Evolutionary conservation across 805 yeast species (phyloP).

Genomic region (Metschnikowia baotianmanensis): DNA sequence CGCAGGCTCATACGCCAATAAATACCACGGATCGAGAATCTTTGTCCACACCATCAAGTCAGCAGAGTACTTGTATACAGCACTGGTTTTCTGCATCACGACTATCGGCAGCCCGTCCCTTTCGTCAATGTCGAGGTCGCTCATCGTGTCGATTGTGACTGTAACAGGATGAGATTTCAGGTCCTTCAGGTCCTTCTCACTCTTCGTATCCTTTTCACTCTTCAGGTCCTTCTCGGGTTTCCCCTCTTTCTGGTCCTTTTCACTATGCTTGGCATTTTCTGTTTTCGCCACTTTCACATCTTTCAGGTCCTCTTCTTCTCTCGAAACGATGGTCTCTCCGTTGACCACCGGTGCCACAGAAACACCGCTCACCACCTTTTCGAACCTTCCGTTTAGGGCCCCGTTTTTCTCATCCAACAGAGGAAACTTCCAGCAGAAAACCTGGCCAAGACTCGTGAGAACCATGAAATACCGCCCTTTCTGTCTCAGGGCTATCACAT

Average conservation of each 20-base stretch:
- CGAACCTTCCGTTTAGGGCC: conserved; percentile 20
- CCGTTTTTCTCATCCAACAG: no score
- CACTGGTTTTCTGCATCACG: conserved; percentile 30
- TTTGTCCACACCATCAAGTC: conserved; percentile 48
- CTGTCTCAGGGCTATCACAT: conserved; percentile 39
- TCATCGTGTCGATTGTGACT: conserved; percentile 12
- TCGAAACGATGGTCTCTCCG: conserved; percentile 19
- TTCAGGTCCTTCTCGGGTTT: neutral
- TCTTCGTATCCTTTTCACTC: conserved; percentile 3
- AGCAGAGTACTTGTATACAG: conserved; percentile 42
- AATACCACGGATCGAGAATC: conserved; percentile 46
- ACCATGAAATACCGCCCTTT: conserved; percentile 35
- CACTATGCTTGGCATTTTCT: no score
- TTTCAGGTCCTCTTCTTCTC: neutral
- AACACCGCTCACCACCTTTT: conserved; percentile 38
- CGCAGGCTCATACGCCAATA: conserved; percentile 12
- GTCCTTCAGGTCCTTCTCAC: neutral
- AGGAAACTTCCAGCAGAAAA: conserved; percentile 53
- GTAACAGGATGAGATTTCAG: neutral
- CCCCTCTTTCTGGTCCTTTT: neutral
- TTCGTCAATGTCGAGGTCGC: conserved; percentile 31
- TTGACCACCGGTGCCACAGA: conserved; percentile 56
- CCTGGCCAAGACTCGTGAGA: conserved; percentile 49
- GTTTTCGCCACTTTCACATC: conserved; percentile 1
- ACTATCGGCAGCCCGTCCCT: conserved; percentile 44